phyloP scores from a whole-genome alignment of 352 stramenopile species.

The Saprolegnia parasitica region DNA sequence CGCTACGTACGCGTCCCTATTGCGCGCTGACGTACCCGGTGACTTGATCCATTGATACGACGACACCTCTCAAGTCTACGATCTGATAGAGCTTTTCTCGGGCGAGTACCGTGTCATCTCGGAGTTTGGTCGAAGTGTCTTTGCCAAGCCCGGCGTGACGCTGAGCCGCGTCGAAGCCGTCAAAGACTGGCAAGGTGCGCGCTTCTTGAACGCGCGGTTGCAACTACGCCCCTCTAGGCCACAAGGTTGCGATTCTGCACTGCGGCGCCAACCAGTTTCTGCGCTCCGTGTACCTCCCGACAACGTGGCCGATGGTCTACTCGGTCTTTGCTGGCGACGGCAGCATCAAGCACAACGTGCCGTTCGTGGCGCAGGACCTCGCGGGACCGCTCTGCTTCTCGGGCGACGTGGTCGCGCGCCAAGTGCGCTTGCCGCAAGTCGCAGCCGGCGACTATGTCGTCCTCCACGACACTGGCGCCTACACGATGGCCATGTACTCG shows the following conservation, averaged over 20 bases:
- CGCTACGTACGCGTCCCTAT: constrained; percentile 61
- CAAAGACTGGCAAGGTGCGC: constrained; percentile 58
- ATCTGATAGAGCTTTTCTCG: constrained; percentile 58
- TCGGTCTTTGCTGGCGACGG: constrained; percentile 59
- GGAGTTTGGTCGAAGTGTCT: constrained; percentile 86
- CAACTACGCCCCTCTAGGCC: constrained; percentile 28
- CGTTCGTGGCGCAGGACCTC: constrained; percentile 72
- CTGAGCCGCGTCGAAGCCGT: constrained; percentile 86
- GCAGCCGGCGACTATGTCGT: constrained; percentile 74
- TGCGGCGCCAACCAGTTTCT: constrained; percentile 88
- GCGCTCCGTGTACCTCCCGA: constrained; percentile 79
- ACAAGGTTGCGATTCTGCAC: constrained; percentile 81
- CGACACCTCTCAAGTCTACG: not conserved
- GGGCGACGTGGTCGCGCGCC: constrained; percentile 83
- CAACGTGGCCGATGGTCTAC: constrained; percentile 79
- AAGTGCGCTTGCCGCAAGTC: constrained; percentile 61
- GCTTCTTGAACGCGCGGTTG: not conserved
- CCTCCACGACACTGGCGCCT: constrained; percentile 83
- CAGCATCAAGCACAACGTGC: constrained; percentile 37
- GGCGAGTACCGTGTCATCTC: constrained; percentile 84
- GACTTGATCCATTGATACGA: not conserved
- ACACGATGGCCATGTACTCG: constrained; percentile 85
- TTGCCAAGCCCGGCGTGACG: constrained; percentile 84
- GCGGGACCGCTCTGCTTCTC: constrained; percentile 91
- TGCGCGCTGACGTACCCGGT: constrained; percentile 55